Evolutionary conservation across 257 asterid species (phyloP), one percentile per base, ranked within the genome.

Genomic region (Datura wrightii): DNA sequence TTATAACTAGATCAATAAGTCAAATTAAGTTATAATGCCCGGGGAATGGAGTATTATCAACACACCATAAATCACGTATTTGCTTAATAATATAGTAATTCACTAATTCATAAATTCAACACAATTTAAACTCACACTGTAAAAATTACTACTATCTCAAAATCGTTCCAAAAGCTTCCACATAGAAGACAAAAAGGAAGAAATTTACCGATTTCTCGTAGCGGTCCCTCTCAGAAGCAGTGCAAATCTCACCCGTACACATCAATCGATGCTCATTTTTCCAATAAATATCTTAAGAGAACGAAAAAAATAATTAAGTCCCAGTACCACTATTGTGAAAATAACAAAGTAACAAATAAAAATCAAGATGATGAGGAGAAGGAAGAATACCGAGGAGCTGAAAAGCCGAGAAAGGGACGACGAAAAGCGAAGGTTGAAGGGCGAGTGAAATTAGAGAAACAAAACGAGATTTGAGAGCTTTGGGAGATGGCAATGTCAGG

Each of bases 221-320:
- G 89, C 97, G 98, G 92, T 95, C 95, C 84, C 97, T 92, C 91
- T 95, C 98, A 8, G 94, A 66, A 84, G 97, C 92, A 58, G 98
- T 95, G 90, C 98, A 95, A 84, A 86, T 87, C 88, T 93, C 97
- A 14, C 98, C 98, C 16, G 90, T 72, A 82, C 98, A 95, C 95
- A 89, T 92, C 92, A 93, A 87, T 2, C 98, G 92, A 54, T 93
- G 97, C 88, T 95, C 98, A 63, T 90, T 92, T 89, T 95, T 95
- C 97, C 98, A 95, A 87, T 93, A 95, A 31, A 93, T 92, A 90
- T 95, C 98, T 24, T 95, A 82, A 8, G 83, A 52, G 63, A 41
- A 82, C n/a, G 42, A 5, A 5, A 9, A 71, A n/a, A 39, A 2
- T 0, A 59, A 59, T 8, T 19, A 19, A 70, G 44, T 24, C 48